Evolutionary conservation across 768 basidiomycete genomes (phyloP).

Genomic region (Tephrocybe sp.): DNA sequence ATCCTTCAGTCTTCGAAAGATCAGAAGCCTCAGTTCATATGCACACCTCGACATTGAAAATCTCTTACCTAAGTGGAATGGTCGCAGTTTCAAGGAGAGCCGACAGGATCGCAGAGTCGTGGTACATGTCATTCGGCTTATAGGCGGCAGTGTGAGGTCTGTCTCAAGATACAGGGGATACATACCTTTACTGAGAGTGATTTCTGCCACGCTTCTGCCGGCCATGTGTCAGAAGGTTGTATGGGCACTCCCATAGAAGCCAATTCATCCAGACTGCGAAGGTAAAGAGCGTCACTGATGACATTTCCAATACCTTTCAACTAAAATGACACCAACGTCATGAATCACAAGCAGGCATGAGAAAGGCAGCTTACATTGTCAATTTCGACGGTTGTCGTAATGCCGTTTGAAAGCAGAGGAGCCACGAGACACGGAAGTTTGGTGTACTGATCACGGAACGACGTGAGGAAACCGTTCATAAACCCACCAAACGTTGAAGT

Average conservation of each 20-base stretch:
- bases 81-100: conserved; percentile 59
- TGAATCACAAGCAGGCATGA: conserved; percentile 3
- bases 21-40: no score
- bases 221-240: conserved; percentile 45
- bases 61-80: conserved; percentile 53
- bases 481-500: conserved; percentile 67
- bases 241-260: conserved; percentile 54
- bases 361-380: conserved; percentile 43
- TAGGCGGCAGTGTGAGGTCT: background rate
- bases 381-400: conserved; percentile 29
- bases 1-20: conserved; percentile 25
- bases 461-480: conserved; percentile 52
- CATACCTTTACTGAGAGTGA: conserved; percentile 25
- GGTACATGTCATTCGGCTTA: conserved; percentile 40
- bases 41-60: conserved; percentile 4
- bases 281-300: conserved; percentile 64
- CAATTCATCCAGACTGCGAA: conserved; percentile 49
- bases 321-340: conserved; percentile 27
- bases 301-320: conserved; percentile 37
- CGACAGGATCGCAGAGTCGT: conserved; percentile 58
- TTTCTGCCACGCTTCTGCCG: conserved; percentile 26
- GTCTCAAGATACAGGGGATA: conserved; percentile 1
- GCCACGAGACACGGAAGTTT: conserved; percentile 62
- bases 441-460: conserved; percentile 66
- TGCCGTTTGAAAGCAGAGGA: conserved; percentile 52